Evolutionary conservation across 768 basidiomycete genomes (phyloP).

Genomic region (Mycena sanguinolenta): DNA sequence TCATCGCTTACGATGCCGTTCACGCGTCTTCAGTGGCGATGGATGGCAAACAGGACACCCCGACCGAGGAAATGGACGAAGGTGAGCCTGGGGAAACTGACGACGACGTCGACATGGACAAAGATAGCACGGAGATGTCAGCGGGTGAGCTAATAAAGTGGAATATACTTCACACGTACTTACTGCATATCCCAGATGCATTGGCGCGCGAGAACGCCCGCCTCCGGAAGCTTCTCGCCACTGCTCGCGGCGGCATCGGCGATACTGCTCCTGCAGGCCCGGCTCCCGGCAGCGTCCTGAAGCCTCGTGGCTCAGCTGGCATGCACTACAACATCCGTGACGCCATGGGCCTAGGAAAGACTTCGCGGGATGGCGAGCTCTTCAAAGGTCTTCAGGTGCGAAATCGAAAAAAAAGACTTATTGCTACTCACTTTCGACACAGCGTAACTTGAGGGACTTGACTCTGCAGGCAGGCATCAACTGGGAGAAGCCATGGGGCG

Average conservation of each 20-base stretch:
- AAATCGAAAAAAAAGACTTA: no score
- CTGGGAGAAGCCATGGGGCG: conserved; percentile 30
- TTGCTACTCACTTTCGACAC: neutral
- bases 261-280: neutral
- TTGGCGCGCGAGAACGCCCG: neutral
- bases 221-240: neutral
- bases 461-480: conserved; percentile 5
- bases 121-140: neutral
- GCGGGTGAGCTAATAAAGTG: neutral
- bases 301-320: neutral
- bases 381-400: neutral
- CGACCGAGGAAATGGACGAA: no score
- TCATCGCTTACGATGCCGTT: no score
- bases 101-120: neutral
- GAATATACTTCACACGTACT: no score
- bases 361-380: neutral
- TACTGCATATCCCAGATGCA: neutral
- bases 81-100: no score
- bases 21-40: no score
- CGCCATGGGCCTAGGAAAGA: neutral
- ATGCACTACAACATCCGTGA: neutral
- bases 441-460: conserved; percentile 29
- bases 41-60: no score
- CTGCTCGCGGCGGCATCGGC: neutral
- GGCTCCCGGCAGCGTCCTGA: neutral